phyloP scores from a whole-genome alignment of 2,329 filamentous ascomycete genomes.

The Metarhizium brunneum region DNA sequence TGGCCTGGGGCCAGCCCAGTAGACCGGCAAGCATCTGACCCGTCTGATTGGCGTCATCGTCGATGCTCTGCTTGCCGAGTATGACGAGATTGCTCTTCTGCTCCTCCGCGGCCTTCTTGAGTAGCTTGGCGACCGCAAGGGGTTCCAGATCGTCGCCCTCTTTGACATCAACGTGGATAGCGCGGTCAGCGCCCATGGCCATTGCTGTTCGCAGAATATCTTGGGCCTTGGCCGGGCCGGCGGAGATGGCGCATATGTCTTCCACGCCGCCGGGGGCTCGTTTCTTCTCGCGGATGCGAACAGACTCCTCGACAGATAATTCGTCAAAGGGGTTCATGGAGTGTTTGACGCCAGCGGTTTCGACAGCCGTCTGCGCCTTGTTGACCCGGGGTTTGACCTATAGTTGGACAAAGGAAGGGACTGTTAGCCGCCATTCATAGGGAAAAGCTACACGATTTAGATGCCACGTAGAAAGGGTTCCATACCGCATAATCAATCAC shows the following conservation, averaged over 20 bases:
- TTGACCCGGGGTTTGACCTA: conserved; percentile 63
- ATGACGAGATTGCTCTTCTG: conserved; percentile 89
- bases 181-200: conserved; percentile 96
- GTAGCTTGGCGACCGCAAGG: conserved; percentile 82
- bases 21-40: conserved; percentile 96
- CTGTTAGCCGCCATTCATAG: background rate
- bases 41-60: conserved; percentile 91
- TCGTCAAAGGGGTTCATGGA: conserved; percentile 99
- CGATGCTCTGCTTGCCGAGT: conserved; percentile 95
- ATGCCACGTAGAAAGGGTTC: background rate
- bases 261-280: conserved; percentile 63
- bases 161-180: conserved; percentile 73
- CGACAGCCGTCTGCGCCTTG: conserved; percentile 73
- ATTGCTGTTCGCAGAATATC: conserved; percentile 92
- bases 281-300: conserved; percentile 86
- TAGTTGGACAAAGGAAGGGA: conserved; percentile 1
- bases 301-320: conserved; percentile 91
- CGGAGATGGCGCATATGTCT: conserved; percentile 84
- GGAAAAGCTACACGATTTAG: background rate
- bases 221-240: conserved; percentile 76
- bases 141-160: conserved; percentile 77
- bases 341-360: conserved; percentile 90
- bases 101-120: conserved; percentile 68
- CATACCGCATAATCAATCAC: conserved; percentile 80
- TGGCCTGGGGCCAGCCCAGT: conserved; percentile 88